Evolutionary conservation across 2,329 filamentous ascomycete genomes (phyloP), one percentile per base, ranked within the genome.

Genomic region (Pseudogymnoascus sp.): DNA sequence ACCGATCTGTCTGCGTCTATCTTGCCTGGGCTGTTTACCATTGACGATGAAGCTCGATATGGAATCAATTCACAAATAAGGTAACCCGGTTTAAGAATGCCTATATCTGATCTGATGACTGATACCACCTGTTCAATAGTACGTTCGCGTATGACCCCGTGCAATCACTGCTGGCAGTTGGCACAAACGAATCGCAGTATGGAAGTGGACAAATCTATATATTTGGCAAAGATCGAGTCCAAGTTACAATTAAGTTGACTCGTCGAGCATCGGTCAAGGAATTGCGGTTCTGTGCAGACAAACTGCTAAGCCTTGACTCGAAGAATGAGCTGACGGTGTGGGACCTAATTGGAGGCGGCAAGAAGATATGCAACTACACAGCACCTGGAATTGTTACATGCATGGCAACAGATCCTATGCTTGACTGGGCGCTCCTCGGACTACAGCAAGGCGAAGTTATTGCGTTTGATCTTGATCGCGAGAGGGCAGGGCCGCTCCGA

Each of bases 351-450:
- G 84, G 88, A 65, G 83, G 84, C 0, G 88, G 86, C 67, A 79
- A 79, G 61, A 80, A 87, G 61, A 67, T 91, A 39, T 83, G 85
- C 26, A 85, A 84, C 35, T 88, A 92, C 71, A 84, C 89, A 3
- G 87, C 91, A 8, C 89, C 91, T 0, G 92, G 90, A 5, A 81
- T 85, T 58, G 89, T 92, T 17, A 86, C 84, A 11, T 82, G 84
- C 33, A 72, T 97, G 69, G 81, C 88, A 62, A 92, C 89, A 6
- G 94, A 99, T 72, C 91, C 93, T 0, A 90, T 90, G 76, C 79
- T 99, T 63, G 94, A 99, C 73, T 99, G 95, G 85, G 91, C 88
- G 37, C 88, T 99, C 64, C 78, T 97, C 47, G 94, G 92, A 10
- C 77, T 92, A 64, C 85, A 89, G 65, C 89, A 83, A 70, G 92